Evolutionary conservation across 768 basidiomycete species (phyloP), one percentile per base, ranked within the genome.

Genomic region (Boletus patriciae): DNA sequence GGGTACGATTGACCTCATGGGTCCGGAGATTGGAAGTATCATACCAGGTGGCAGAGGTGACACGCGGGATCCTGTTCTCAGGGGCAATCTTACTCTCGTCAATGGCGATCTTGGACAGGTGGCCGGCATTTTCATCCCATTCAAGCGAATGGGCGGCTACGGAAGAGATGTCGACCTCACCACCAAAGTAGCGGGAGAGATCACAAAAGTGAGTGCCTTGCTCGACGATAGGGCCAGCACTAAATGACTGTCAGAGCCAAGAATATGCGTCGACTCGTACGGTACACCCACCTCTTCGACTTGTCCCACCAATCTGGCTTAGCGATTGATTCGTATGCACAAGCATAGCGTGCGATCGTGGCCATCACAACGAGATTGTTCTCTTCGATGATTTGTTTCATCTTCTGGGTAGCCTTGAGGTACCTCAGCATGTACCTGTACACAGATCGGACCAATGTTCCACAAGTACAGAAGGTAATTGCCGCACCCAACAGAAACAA

Each of bases 161-260:
- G 34, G 82, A 83, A 50, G 84, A 76, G 58, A 95, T 85, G 67
- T 97, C 92, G 55, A 97, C 92, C 62, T 96, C 92, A 16, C 96
- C 96, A 50, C 95, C 96, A 68, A 98, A 98, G 79, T 96, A 96
- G 62, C 96, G 88, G 40, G 94, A 97, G 43, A 97, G 82, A 76
- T 98, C 94, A 65, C 92, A 94, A 77, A 98, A 96, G 77, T 98
- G 96, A 15, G 96, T 98, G 46, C 92, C 95, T 76, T 94, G 90
- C 72, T 94, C 93, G 60, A 95, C 77, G 63, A 94, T 80, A 6
- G 92, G 91, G 19, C 91, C 91, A 52, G 83, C 87, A 68, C 90
- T 62, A 18, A n/a, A 55, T 8, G 46, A 60, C 25, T 37, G 59
- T 59, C 31, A 55, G 23, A 50, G 21, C 46, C 12, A 45, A 51